phyloP scores from a whole-genome alignment of 306 rosid genomes.

The Acacia melanoxylon region DNA sequence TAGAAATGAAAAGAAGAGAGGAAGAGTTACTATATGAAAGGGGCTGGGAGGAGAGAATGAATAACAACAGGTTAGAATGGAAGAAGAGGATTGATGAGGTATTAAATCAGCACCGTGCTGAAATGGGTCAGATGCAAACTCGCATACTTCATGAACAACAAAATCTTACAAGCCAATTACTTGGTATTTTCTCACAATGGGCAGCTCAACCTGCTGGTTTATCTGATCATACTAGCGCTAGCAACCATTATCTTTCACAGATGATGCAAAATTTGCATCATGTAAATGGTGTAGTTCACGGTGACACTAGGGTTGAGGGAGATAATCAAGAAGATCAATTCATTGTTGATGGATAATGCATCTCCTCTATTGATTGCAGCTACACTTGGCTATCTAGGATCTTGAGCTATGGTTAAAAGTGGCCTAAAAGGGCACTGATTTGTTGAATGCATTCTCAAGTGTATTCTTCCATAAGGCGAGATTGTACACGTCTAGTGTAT shows the following conservation, averaged over 20 bases:
- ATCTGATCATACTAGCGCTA: slow-evolving; percentile 86
- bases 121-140: slow-evolving; percentile 86
- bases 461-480: slow-evolving; percentile 42
- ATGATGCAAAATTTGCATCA: slow-evolving; percentile 98
- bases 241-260: slow-evolving; percentile 88
- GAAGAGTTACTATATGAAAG: slow-evolving; percentile 63
- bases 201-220: slow-evolving; percentile 77
- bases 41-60: slow-evolving; percentile 86
- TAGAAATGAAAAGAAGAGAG: slow-evolving; percentile 81
- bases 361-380: slow-evolving; percentile 31
- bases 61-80: slow-evolving; percentile 75
- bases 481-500: slow-evolving; percentile 48
- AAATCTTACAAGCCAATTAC: slow-evolving; percentile 71
- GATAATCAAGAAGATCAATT: slow-evolving; percentile 95
- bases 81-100: slow-evolving; percentile 81
- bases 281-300: slow-evolving; percentile 81
- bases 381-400: slow-evolving; percentile 31
- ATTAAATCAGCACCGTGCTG: slow-evolving; percentile 77
- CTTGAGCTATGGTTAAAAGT: slow-evolving; percentile 30
- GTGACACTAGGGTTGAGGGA: slow-evolving; percentile 82
- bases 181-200: slow-evolving; percentile 93
- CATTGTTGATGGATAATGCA: slow-evolving; percentile 75
- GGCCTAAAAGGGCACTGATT: slow-evolving; percentile 46
- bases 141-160: slow-evolving; percentile 93
- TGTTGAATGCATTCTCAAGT: slow-evolving; percentile 48